Conservation (phyloP, 371 early-diverging fungal species). For the Choanephora cucurbitarum region DNA sequence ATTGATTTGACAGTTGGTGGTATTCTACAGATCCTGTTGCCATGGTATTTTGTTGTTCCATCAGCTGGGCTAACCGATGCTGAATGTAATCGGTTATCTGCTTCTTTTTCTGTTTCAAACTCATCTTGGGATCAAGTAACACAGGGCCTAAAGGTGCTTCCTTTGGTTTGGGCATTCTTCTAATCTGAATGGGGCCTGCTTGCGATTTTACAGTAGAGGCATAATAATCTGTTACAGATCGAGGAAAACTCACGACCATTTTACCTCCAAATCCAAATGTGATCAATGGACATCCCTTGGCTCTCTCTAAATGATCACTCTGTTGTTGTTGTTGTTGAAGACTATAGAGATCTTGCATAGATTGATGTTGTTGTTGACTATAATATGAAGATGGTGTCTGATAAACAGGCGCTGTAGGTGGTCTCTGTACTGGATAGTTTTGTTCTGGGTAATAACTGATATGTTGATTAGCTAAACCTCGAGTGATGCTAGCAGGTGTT, state of each 20-base stretch:
- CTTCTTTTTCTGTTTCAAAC: conserved; percentile 68
- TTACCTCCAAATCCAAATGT: conserved; percentile 90
- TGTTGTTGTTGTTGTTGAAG: conserved; percentile 8
- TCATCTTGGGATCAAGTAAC: conserved; percentile 54
- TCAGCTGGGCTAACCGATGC: conserved; percentile 46
- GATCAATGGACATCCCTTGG: conserved; percentile 72
- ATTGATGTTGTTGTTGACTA: conserved; percentile 19
- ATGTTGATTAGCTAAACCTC: conserved; percentile 16
- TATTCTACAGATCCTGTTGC: conserved; percentile 30
- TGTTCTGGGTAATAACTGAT: conserved; percentile 4
- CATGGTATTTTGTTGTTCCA: conserved; percentile 26
- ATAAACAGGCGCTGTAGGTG: conserved; percentile 27
- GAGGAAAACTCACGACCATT: conserved; percentile 76
- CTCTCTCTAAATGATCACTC: conserved; percentile 68
- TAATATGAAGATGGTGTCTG: conserved; percentile 12
- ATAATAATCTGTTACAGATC: conserved; percentile 50
- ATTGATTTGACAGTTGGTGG: conserved; percentile 28
- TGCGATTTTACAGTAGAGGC: conserved; percentile 54
- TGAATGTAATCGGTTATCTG: conserved; percentile 60
- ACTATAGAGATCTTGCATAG: conserved; percentile 26
- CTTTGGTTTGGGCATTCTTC: conserved; percentile 37
- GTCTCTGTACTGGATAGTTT: conserved; percentile 18
- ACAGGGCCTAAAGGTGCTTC: conserved; percentile 48
- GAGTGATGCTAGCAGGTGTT: conserved; percentile 38
- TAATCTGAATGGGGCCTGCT: conserved; percentile 61